Base-by-base conservation (phyloP, 2,329 filamentous ascomycete genomes). In the Talaromyces sp. region DNA sequence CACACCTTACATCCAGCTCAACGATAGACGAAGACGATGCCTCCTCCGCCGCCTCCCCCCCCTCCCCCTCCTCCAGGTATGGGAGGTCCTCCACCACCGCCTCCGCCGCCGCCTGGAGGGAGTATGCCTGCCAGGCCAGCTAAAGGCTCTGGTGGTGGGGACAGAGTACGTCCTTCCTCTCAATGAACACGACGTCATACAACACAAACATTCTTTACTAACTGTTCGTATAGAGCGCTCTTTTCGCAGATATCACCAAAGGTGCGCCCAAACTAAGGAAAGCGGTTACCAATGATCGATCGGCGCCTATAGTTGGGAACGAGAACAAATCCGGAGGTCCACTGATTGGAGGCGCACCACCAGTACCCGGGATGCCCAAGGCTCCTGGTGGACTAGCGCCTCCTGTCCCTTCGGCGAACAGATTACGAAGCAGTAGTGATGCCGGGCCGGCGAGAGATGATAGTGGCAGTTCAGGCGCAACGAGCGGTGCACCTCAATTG, bases 241-340 rank as follows among this genome's bases (percentile, higher is more conserved):
- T 99, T 41, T 86, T 98, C 52, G 85, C 87, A 73, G 94, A 98
- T 78, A 99, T 99, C 71, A 82, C 83, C 70, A 96, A 96, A 78
- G 95, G 94, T 69, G 84, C 81, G 70, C 64, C 64, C 17, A 81
- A 83, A 67, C 84, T 98, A 66, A 97, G 90, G 79, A 97, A 97
- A 78, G 84, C 92, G 37, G 89, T 92, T 64, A 91, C 93, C 70
- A 97, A 98, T 79, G 94, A 98, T 78, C 89, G 94, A 77, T 97
- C 93, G 25, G 92, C 92, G 8, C 94, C 94, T 0, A 72, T 85
- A 60, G 77, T 97, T 64, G 85, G 79, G 67, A 87, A 85, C 63
- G 83, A 82, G 59, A 62, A 37, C 35, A 82, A 83, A 37, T 84
- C 85, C 13, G 85, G 83, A 37, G 87, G 85, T 66, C 83, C 86